Conservation (phyloP, 116 monocot species). For the Posidonia oceanica region DNA sequence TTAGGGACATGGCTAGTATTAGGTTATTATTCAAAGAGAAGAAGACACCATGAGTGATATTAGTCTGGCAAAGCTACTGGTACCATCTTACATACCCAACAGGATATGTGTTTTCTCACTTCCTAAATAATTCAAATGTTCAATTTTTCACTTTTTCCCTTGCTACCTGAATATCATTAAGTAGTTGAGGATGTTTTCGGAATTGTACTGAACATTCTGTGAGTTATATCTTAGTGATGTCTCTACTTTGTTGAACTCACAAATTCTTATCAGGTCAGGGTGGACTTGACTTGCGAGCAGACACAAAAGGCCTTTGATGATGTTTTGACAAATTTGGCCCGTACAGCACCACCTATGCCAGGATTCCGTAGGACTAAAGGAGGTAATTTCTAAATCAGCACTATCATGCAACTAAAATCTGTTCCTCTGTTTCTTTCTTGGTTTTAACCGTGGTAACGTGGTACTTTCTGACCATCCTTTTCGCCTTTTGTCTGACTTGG, state of each 20-base stretch:
- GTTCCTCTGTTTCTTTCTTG: neutral
- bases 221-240: neutral
- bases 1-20: too few relatives aligned
- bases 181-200: too few relatives aligned
- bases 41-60: too few relatives aligned
- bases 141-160: too few relatives aligned
- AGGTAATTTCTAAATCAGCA: constrained; percentile 22
- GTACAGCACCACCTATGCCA: constrained; percentile 66
- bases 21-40: too few relatives aligned
- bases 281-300: constrained; percentile 51
- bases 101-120: too few relatives aligned
- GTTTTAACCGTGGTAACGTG: neutral
- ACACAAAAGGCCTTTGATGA: constrained; percentile 58
- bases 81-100: too few relatives aligned
- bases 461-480: neutral
- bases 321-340: constrained; percentile 43
- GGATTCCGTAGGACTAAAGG: constrained; percentile 76
- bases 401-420: neutral
- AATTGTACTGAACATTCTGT: neutral
- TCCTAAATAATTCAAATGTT: too few relatives aligned
- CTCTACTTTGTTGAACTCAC: neutral
- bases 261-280: constrained; percentile 38
- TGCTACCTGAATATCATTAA: too few relatives aligned
- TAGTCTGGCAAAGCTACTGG: too few relatives aligned
- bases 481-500: neutral